Percentiles rank a stretch among this genome's conserved stretches.
These are phyloP conservation scores for Pseudocercospora cruenta DNA, from an alignment of 2,329 filamentous ascomycete species.

Conservation along the genomic window DNA sequence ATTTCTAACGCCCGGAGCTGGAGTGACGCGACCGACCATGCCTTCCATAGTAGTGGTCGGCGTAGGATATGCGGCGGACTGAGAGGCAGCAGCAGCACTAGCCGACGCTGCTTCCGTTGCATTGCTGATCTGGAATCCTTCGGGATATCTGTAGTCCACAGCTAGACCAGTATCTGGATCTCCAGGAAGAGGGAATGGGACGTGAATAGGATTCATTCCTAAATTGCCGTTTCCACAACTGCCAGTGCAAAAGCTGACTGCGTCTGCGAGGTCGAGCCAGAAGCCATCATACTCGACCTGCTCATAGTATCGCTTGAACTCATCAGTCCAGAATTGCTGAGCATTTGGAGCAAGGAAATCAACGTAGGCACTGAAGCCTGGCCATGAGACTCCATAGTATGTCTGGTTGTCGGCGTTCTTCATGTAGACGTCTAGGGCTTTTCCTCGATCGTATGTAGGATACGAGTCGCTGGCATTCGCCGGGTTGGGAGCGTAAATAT, in stretches of 20 bases:
- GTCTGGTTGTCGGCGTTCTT: slow-evolving; percentile 58
- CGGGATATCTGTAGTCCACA: slow-evolving; percentile 31
- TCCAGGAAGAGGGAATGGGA: slow-evolving; percentile 27
- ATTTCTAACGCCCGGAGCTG: slow-evolving; percentile 30
- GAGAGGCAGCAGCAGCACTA: slow-evolving; percentile 24
- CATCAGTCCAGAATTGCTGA: slow-evolving; percentile 33
- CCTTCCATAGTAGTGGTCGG: slow-evolving; percentile 12
- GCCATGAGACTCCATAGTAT: slow-evolving; percentile 32
- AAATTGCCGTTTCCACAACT: slow-evolving; percentile 28
- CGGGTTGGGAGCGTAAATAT: slow-evolving; percentile 69
- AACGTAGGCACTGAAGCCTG: slow-evolving; percentile 29
- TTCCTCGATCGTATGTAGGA: slow-evolving; percentile 55
- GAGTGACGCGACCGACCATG: slow-evolving; percentile 25
- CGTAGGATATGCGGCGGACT: slow-evolving; percentile 26
- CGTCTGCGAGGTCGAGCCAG: slow-evolving; percentile 36
- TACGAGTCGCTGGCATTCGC: slow-evolving; percentile 63
- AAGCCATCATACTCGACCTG: slow-evolving; percentile 31
- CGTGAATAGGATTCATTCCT: slow-evolving; percentile 30
- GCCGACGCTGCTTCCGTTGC: slow-evolving; percentile 35
- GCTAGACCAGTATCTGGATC: slow-evolving; percentile 23
- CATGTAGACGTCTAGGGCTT: slow-evolving; percentile 54
- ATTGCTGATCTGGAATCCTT: slow-evolving; percentile 35
- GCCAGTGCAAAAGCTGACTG: slow-evolving; percentile 32
- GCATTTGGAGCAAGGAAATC: slow-evolving; percentile 29
- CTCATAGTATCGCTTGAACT: slow-evolving; percentile 28